Percentiles rank a stretch among this genome's conserved stretches.
Conservation (phyloP, 352 stramenopile genomes). For the Phytopythium cucurbitacearum region DNA sequence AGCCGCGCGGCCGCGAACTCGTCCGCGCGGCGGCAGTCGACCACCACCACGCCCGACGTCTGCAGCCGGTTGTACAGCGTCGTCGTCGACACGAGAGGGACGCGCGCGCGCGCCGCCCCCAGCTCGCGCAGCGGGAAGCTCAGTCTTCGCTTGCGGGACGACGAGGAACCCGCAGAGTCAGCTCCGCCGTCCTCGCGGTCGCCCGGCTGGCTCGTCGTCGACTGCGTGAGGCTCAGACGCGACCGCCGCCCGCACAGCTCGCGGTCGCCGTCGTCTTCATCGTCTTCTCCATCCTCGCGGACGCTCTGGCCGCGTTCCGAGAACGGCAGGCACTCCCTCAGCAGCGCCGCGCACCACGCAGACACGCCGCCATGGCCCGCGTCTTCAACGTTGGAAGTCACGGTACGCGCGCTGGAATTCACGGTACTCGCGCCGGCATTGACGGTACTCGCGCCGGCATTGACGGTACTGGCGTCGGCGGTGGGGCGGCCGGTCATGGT, state of each 20-base stretch:
- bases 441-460: too few relatives aligned
- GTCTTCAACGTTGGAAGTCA: neutral
- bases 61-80: slow-evolving; percentile 75
- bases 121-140: slow-evolving; percentile 22
- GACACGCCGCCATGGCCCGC: neutral
- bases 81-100: slow-evolving; percentile 56
- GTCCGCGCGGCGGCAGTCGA: slow-evolving; percentile 55
- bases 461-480: too few relatives aligned
- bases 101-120: slow-evolving; percentile 20
- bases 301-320: neutral
- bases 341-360: slow-evolving; percentile 1
- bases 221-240: neutral
- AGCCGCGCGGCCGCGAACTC: slow-evolving; percentile 45
- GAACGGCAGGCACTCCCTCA: slow-evolving; percentile 1
- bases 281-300: slow-evolving; percentile 4
- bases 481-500: too few relatives aligned
- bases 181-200: neutral
- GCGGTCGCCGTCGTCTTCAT: slow-evolving; percentile 1
- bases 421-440: too few relatives aligned
- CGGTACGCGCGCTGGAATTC: neutral
- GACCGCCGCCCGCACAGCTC: neutral
- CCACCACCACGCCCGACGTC: slow-evolving; percentile 55
- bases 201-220: slow-evolving; percentile 6
- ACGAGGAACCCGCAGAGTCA: neutral
- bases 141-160: neutral